Conservation (phyloP, 768 basidiomycete species). For the Infundibulicybe gibba region DNA sequence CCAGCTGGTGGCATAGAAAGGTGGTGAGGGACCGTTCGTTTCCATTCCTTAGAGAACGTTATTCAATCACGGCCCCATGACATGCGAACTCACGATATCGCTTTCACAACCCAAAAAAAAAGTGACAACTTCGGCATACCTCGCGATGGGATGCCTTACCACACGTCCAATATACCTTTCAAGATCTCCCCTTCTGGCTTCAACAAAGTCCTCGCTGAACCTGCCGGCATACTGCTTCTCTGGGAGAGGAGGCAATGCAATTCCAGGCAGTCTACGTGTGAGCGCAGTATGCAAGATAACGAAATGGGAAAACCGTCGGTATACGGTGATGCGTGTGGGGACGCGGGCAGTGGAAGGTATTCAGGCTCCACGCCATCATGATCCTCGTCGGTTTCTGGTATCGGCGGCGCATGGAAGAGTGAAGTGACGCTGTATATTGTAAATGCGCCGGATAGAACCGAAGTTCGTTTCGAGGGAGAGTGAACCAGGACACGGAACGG, state of each 20-base stretch:
- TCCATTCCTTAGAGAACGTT: conserved; percentile 58
- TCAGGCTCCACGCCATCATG: conserved; percentile 15
- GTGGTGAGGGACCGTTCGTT: conserved; percentile 55
- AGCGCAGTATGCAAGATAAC: conserved; percentile 73
- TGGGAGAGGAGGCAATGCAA: conserved; percentile 78
- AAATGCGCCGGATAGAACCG: conserved; percentile 64
- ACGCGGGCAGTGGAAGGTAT: conserved; percentile 16
- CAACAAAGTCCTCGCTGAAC: conserved; percentile 79
- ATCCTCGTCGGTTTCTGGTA: conserved; percentile 7
- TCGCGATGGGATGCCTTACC: conserved; percentile 70
- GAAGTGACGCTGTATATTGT: conserved; percentile 78
- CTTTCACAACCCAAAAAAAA: conserved; percentile 78
- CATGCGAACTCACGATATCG: conserved; percentile 52
- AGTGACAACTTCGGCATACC: conserved; percentile 76
- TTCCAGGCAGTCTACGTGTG: conserved; percentile 63
- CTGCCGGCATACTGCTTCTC: conserved; percentile 84
- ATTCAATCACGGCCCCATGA: neutral
- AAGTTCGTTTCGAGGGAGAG: conserved; percentile 73
- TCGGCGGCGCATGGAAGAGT: conserved; percentile 42
- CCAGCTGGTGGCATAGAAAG: conserved; percentile 64
- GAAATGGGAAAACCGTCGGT: conserved; percentile 85
- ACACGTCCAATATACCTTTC: conserved; percentile 73
- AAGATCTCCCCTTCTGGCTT: conserved; percentile 76
- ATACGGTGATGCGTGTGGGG: conserved; percentile 66
- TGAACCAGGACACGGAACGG: conserved; percentile 74